Conservation (phyloP, 805 yeast genomes). For the Saccharomycopsis oosterbeekiorum region DNA sequence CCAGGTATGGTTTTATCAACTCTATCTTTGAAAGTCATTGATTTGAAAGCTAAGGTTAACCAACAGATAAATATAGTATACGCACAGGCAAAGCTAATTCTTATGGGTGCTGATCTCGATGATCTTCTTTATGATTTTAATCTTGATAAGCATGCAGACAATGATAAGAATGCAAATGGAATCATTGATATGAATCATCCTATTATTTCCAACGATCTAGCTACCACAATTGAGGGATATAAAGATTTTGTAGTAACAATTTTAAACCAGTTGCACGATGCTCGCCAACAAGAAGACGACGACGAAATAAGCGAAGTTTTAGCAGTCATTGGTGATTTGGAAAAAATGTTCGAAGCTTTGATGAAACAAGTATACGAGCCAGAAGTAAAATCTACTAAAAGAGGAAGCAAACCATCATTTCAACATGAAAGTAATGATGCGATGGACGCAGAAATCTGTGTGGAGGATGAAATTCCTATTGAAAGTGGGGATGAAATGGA, state of each 20-base stretch:
- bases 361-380: slow-evolving; percentile 19
- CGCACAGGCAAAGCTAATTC: slow-evolving; percentile 45
- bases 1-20: slow-evolving; percentile 49
- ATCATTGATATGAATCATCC: slow-evolving; percentile 24
- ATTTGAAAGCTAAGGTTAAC: slow-evolving; percentile 35
- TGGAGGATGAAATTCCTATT: not conserved
- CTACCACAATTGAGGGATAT: slow-evolving; percentile 33
- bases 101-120: slow-evolving; percentile 46
- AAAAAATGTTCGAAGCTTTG: slow-evolving; percentile 49
- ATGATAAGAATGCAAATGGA: slow-evolving; percentile 5
- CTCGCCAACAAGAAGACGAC: slow-evolving; percentile 38
- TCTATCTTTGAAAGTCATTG: slow-evolving; percentile 37
- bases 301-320: slow-evolving; percentile 47
- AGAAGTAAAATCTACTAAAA: not conserved
- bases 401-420: not conserved
- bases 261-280: slow-evolving; percentile 39
- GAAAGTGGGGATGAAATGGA: not conserved
- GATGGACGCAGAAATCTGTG: not conserved
- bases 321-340: slow-evolving; percentile 50
- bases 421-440: not conserved
- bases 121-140: slow-evolving; percentile 20
- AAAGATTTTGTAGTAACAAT: slow-evolving; percentile 42
- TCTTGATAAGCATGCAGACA: slow-evolving; percentile 5
- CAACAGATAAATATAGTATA: slow-evolving; percentile 43
- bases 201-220: slow-evolving; percentile 17